Evolutionary conservation across 345 rosid species (phyloP), one percentile per base, ranked within the genome.

Genomic region (Eucalyptus pauciflora): DNA sequence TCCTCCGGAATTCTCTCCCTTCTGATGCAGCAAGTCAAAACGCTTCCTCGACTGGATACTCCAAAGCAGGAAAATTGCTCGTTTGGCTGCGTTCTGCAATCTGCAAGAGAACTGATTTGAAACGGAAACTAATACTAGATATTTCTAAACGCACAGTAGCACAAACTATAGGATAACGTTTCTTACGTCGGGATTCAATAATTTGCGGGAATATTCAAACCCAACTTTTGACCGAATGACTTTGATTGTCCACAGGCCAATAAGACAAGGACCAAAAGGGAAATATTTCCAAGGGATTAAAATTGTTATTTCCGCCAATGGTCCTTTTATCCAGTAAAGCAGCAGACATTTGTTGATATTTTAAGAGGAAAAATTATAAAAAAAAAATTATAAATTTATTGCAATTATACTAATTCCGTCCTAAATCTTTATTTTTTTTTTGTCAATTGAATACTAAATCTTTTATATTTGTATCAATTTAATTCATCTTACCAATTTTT

Each of bases 331-430:
- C n/a, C 67, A 60, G 31, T 60, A 60, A 60, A 60, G 31, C 16
- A 60, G n/a, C 16, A 27, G 69, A 60, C 31, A 0, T 12, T 29
- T 27, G 69, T 60, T 60, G 31, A 3, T 27, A 0, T 60, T 60
- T 60, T 13, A 60, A 60, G 7, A 29, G 31, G 15, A 27, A 12
- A 27, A 60, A 56, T 56, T 56, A 24, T 20, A 10, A 22, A 33
- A 33, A 56, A 56, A 22, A 56, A 56, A 24, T 22, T 13, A 2
- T 56, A 4, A 56, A 0, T 1, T 24, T 56, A 52, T 52, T 17
- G 1, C 0, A 52, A 52, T 52, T 52, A 24, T 56, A 24, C 0
- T 24, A 56, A 56, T 56, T 56, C 3, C 1, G 0, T 56, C 1
- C 27, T 56, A 56, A 56, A 2, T 56, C 0, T 8, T 56, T 8